Percentiles rank a stretch among this genome's conserved stretches.
phyloP scores from a whole-genome alignment of 768 basidiomycete genomes.

The Macrolepiota fuliginosa region DNA sequence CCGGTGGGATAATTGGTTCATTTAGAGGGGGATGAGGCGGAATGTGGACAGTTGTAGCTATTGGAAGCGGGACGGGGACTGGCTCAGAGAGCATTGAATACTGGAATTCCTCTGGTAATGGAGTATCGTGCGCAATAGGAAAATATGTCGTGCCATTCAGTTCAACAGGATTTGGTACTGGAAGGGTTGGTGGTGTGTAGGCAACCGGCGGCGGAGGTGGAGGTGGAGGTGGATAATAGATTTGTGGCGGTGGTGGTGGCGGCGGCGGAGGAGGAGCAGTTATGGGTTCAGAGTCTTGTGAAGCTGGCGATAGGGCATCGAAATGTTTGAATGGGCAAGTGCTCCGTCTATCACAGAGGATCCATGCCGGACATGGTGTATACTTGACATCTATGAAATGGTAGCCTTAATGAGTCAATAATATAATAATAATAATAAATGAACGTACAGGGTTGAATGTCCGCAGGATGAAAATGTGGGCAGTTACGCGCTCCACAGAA shows the following conservation, averaged over 20 bases:
- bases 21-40: background rate
- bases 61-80: constrained; percentile 2
- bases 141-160: constrained; percentile 17
- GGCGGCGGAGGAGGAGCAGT: constrained; percentile 10
- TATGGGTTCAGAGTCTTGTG: background rate
- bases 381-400: constrained; percentile 28
- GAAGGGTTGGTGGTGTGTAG: background rate
- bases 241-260: background rate
- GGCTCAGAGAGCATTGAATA: background rate
- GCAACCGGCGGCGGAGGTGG: background rate
- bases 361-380: constrained; percentile 33
- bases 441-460: constrained; percentile 28
- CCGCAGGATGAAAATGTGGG: constrained; percentile 25
- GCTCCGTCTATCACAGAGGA: constrained; percentile 23
- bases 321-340: constrained; percentile 28
- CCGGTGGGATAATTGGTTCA: background rate
- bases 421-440: background rate
- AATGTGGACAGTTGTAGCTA: constrained; percentile 2
- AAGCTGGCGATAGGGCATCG: constrained; percentile 4
- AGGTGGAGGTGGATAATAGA: constrained; percentile 18
- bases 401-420: background rate
- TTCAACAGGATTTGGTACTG: constrained; percentile 6
- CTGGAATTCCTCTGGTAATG: background rate
- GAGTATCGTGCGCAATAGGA: constrained; percentile 2
- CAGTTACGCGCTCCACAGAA: constrained; percentile 9